Percentiles rank a stretch among this genome's conserved stretches.
These are phyloP conservation scores for Fusarium siculi DNA, from an alignment of 2,329 filamentous ascomycete species.

Conservation along the genomic window DNA sequence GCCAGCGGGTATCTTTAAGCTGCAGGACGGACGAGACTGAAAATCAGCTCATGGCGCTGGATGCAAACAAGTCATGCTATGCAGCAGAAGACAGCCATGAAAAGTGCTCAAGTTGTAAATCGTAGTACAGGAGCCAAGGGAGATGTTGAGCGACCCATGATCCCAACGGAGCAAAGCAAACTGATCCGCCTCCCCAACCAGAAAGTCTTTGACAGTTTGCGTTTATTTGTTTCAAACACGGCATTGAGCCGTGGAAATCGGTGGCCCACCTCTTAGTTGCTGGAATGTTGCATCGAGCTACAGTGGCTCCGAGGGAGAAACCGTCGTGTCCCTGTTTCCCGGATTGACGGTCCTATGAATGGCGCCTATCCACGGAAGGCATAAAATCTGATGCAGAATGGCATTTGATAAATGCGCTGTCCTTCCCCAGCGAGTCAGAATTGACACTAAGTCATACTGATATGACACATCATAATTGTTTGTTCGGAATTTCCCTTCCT, in stretches of 20 bases:
- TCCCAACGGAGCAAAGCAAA: neutral
- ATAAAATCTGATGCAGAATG: neutral
- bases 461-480: slow-evolving; percentile 4
- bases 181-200: neutral
- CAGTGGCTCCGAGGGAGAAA: slow-evolving; percentile 1
- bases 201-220: neutral
- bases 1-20: slow-evolving; percentile 35
- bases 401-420: slow-evolving; percentile 3
- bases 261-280: slow-evolving; percentile 10
- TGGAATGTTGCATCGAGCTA: slow-evolving; percentile 41
- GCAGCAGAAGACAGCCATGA: slow-evolving; percentile 20
- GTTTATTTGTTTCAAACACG: slow-evolving; percentile 27
- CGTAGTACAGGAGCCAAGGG: slow-evolving; percentile 2
- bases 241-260: slow-evolving; percentile 12
- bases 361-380: slow-evolving; percentile 1
- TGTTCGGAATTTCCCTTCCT: neutral
- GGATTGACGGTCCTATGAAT: slow-evolving; percentile 9
- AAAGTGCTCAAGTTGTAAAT: neutral
- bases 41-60: slow-evolving; percentile 42
- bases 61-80: slow-evolving; percentile 42
- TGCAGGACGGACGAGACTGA: slow-evolving; percentile 34
- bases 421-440: slow-evolving; percentile 1
- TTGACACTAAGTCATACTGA: neutral
- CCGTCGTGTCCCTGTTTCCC: slow-evolving; percentile 11
- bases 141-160: neutral